Conservation (phyloP, 495 filamentous ascomycete genomes). For the Tuber aestivum region DNA sequence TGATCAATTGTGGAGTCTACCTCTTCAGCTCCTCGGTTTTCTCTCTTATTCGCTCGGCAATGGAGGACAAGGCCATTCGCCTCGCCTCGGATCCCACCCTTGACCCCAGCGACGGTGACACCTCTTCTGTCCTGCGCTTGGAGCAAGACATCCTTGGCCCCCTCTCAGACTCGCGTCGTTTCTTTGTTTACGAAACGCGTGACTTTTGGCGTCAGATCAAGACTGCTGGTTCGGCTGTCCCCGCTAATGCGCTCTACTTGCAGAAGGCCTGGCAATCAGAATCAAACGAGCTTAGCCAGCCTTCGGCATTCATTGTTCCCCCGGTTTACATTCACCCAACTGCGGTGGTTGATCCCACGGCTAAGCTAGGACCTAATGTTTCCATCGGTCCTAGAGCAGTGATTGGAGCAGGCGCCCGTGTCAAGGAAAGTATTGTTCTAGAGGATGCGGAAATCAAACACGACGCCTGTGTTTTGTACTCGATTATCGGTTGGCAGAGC, state of each 20-base stretch:
- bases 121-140: slow-evolving; percentile 84
- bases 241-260: slow-evolving; percentile 94
- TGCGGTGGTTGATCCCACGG: slow-evolving; percentile 86
- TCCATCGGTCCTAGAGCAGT: slow-evolving; percentile 81
- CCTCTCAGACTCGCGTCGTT: slow-evolving; percentile 93
- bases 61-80: slow-evolving; percentile 90
- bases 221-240: slow-evolving; percentile 94
- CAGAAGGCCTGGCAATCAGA: slow-evolving; percentile 85
- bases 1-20: slow-evolving; percentile 99
- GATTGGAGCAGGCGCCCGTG: slow-evolving; percentile 79
- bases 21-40: slow-evolving; percentile 94
- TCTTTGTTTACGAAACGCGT: slow-evolving; percentile 97
- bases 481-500: slow-evolving; percentile 96
- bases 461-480: slow-evolving; percentile 91
- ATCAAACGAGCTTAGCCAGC: slow-evolving; percentile 72
- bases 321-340: slow-evolving; percentile 97
- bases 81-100: slow-evolving; percentile 90
- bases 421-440: slow-evolving; percentile 94
- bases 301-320: slow-evolving; percentile 82
- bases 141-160: slow-evolving; percentile 98
- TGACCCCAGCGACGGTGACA: slow-evolving; percentile 75
- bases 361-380: slow-evolving; percentile 95
- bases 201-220: slow-evolving; percentile 99
- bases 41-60: slow-evolving; percentile 87
- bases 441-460: slow-evolving; percentile 96